Base-by-base conservation (phyloP, 352 stramenopile species). In the Pythium volutum region DNA sequence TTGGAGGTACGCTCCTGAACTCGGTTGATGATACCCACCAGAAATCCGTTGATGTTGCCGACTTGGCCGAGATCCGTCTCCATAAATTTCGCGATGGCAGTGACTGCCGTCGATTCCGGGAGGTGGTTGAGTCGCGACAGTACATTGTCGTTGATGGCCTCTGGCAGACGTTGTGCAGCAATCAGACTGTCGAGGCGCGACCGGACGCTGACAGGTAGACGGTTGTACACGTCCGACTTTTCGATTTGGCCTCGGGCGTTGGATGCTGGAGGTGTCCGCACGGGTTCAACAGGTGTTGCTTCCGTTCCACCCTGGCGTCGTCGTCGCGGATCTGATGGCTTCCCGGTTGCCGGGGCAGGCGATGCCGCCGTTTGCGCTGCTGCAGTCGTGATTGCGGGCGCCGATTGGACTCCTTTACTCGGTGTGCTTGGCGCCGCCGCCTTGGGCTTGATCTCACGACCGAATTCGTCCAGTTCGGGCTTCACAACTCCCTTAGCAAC, bases 11-110 rank as follows among this genome's bases (percentile, higher is more conserved):
- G 85, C 47, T 92, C 84, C 23, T 90, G 79, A 12, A 92, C 80
- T 45, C 82, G 82, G 50, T 90, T 92, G 68, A 94, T 90, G 54
- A 94, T 94, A 26, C 84, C 84, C 5, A 92, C 79, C 2, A 94
- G 69, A 63, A 94, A 94, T 15, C 81, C 81, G 58, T 92, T 76
- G 25, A 92, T 52, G 60, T 91, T 91, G n/a, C 76, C 71, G 31
- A 94, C 75, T 31, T 88, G 77, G n/a, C 76, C 66, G 12, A 91
- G 59, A 68, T 94, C 82, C 29, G 82, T 76, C 54, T 86, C 87
- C 70, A 70, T 86, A 46, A 94, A 88, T 51, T 92, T 94, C 38
- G 90, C 81, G 1, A 92, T 79, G 3, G 80, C 84, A 12, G 72
- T 72, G 25, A 90, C 14, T 15, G 84, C 82, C 25, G 88, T 71